Evolutionary conservation across 225 moss, liverwort and hornwort genomes (phyloP).

Genomic region (Anthoceros angustus): DNA sequence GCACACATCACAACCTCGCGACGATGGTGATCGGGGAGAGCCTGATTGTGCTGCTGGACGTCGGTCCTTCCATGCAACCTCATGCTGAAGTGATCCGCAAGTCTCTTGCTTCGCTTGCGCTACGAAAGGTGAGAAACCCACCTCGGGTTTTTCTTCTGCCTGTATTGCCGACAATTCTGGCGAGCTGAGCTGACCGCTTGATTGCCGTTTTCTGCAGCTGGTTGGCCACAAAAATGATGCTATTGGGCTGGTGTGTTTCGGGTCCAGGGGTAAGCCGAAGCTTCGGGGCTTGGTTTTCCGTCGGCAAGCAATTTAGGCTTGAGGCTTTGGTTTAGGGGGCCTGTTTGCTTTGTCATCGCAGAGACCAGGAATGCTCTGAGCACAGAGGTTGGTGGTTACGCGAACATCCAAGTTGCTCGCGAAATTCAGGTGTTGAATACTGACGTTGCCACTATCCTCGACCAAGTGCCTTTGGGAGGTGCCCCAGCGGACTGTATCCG

Average conservation of each 20-base stretch:
- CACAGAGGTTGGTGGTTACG: constrained; percentile 52
- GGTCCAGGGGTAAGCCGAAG: not conserved
- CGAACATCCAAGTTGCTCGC: constrained; percentile 63
- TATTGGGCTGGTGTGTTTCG: not conserved
- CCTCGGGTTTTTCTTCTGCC: not conserved
- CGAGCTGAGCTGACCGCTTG: not conserved
- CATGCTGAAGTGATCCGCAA: constrained; percentile 49
- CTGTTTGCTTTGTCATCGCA: constrained; percentile 14
- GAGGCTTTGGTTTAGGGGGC: constrained; percentile 2
- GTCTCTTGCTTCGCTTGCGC: constrained; percentile 46
- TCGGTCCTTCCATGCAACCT: constrained; percentile 71
- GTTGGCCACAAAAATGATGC: not conserved
- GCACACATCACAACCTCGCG: too few relatives aligned
- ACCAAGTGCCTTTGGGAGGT: not conserved
- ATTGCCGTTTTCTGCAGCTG: not conserved
- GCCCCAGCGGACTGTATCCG: not conserved
- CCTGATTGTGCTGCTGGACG: constrained; percentile 59
- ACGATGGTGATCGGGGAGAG: constrained; percentile 30
- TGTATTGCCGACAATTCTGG: not conserved
- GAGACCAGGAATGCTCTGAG: constrained; percentile 76
- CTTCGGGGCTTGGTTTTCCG: not conserved
- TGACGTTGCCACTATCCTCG: not conserved
- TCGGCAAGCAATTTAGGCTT: not conserved
- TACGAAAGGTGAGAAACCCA: constrained; percentile 40
- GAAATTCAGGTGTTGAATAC: not conserved